Base-by-base conservation (phyloP, 768 basidiomycete species). In the Tephrocybe sp. region DNA sequence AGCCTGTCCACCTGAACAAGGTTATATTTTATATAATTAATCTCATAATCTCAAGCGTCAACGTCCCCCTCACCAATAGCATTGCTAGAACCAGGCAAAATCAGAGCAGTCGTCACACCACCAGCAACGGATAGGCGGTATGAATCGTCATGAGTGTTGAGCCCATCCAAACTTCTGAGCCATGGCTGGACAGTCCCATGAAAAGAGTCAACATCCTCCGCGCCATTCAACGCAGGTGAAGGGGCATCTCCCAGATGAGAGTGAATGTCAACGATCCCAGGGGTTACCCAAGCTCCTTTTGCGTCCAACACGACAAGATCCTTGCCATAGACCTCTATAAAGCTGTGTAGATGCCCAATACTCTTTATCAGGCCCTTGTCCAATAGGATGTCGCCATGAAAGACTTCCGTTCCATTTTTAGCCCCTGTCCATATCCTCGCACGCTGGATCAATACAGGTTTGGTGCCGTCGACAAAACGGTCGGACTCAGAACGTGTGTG, bases 351-450 rank as follows among this genome's bases (percentile, higher is more conserved):
- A 45, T 70, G 58, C 0, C 86, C 86, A 22, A 89, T 69, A 15
- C 66, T 73, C 62, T 80, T 76, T 52, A 89, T 82, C 16, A 90
- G 56, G 4, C 86, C 88, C 42, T 77, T 79, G 55, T 88, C 81
- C 31, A 97, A 60, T 2, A 89, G 70, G 9, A 94, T 68, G 52
- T 88, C 86, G 1, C 80, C 86, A 4, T 66, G 64, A 31, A 89
- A 45, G 22, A 91, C 73, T 51, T 86, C 72, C 1, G 80, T 80
- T 0, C 91, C 91, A 36, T 86, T 81, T 22, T 80, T 61, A 19
- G 66, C 62, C 7, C 91, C 90, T 1, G 91, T 94, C 92, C 92
- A 94, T 54, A 95, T 77, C 23, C 73, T 88, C 21, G 84, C 91
- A 54, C 91, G 88, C 63, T 73, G 77, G 47, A 94, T 76, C 42